Base-by-base conservation (phyloP, 352 stramenopile species). In the Albugo laibachii region DNA sequence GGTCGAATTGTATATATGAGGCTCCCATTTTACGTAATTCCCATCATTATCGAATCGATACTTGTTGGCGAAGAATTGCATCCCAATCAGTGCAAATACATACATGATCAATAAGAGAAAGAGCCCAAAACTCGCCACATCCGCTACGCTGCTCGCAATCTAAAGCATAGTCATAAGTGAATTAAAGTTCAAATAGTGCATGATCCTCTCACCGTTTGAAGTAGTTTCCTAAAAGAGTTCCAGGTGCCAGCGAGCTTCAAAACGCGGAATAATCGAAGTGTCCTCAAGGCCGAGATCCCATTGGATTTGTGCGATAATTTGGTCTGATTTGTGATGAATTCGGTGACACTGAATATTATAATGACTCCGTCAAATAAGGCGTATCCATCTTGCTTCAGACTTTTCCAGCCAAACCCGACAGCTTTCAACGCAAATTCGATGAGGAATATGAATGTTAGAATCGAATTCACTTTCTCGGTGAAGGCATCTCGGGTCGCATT, bases 181-280 rank as follows among this genome's bases (percentile, higher is more conserved):
- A 13, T 13, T 13, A 18, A 41, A 14, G n/a, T 11, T 39, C 16
- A 36, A 20, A 24, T 39, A 12, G 4, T 41, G 14, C 13, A 38
- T 24, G 16, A 13, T 20, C 20, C 20, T 14, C 59, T 16, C 49
- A 71, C 59, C 57, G 80, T 94, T 41, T 67, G 41, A 11, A 96
- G 59, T 15, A 96, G 57, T 12, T 80, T 65, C 12, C 80, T 72
- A 24, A 96, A 54, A 1, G 72, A 88, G 24, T 68, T 69, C 86
- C 85, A 96, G n/a, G 72, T 71, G n/a, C 76, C 68, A 11, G 83
- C 82, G 14, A 96, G 73, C 47, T 95, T 95, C 48, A 96, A 82
- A 27, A 93, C 63, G 16, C 80, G 61, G 48, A 93, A 86, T 20
- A 93, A 56, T 2, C 80, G 61, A 47, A 93, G 82, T 20, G 85